A percentile compares a stretch with the other conserved stretches of the same genome.
Evolutionary conservation across 2,329 filamentous ascomycete genomes (phyloP).

Genomic region (Fusarium irregulare): DNA sequence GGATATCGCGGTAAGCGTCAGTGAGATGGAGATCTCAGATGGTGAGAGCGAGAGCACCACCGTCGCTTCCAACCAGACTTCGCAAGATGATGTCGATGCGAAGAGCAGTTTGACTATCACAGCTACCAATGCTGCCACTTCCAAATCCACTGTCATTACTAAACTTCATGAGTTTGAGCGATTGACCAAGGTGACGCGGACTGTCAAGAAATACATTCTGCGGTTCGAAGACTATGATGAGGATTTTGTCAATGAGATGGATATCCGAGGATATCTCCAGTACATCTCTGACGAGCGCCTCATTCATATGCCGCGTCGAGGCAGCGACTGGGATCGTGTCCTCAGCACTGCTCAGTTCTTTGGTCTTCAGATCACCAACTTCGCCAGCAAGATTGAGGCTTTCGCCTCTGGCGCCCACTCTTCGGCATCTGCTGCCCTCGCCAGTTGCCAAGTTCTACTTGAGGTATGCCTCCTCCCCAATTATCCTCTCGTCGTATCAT

Average conservation of each 20-base stretch:
- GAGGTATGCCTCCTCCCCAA: conserved; percentile 46
- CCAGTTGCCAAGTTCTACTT: conserved; percentile 53
- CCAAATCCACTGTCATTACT: not conserved
- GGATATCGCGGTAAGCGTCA: conserved; percentile 10
- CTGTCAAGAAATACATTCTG: conserved; percentile 34
- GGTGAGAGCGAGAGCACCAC: conserved; percentile 31
- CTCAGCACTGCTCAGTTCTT: conserved; percentile 56
- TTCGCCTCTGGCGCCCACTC: conserved; percentile 37
- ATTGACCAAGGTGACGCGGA: conserved; percentile 29
- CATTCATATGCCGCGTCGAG: conserved; percentile 55
- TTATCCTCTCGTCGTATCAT: rapidly evolving
- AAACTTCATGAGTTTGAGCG: conserved; percentile 23
- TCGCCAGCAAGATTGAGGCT: conserved; percentile 49
- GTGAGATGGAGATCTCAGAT: conserved; percentile 18
- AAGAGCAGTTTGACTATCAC: conserved; percentile 3
- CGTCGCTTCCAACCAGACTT: conserved; percentile 18
- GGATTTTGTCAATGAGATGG: conserved; percentile 35
- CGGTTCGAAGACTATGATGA: conserved; percentile 39
- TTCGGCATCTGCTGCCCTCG: conserved; percentile 50
- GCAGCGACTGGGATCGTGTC: conserved; percentile 57
- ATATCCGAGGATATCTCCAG: conserved; percentile 48
- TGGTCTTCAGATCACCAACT: conserved; percentile 53
- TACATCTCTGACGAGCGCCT: conserved; percentile 55
- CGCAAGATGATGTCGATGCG: conserved; percentile 4
- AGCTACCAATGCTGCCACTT: not conserved